Conservation (phyloP, 768 basidiomycete species). For the Lactarius tabidus region DNA sequence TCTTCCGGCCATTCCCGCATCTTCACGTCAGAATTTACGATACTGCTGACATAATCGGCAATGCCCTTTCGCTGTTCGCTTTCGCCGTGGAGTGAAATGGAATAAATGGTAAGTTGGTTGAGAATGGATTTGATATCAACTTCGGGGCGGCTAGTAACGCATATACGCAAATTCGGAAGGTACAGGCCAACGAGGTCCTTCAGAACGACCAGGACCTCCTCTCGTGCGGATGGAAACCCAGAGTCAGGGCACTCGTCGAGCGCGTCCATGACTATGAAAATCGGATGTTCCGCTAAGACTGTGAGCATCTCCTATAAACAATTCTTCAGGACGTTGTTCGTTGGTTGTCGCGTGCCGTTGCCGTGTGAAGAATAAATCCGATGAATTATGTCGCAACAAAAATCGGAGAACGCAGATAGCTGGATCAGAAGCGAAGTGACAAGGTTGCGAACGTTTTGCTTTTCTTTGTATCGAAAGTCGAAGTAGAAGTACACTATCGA, state of each 20-base stretch:
- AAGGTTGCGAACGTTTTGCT: background rate
- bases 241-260: no score
- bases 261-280: no score
- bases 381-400: background rate
- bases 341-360: background rate
- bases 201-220: background rate
- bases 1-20: background rate
- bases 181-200: background rate
- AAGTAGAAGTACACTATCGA: background rate
- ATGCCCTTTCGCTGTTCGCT: background rate
- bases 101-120: background rate
- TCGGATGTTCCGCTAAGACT: background rate
- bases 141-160: background rate
- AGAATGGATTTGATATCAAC: background rate
- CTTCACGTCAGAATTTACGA: background rate
- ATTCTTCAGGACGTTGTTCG: background rate
- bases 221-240: background rate
- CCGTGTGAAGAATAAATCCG: background rate
- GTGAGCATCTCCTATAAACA: slow-evolving; percentile 3
- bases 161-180: background rate
- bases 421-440: background rate
- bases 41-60: background rate
- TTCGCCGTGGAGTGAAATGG: background rate
- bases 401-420: background rate
- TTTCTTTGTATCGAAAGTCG: background rate